Percentiles rank a stretch among this genome's conserved stretches.
Evolutionary conservation across 345 rosid species (phyloP).

Genomic region (Arabidopsis thaliana): DNA sequence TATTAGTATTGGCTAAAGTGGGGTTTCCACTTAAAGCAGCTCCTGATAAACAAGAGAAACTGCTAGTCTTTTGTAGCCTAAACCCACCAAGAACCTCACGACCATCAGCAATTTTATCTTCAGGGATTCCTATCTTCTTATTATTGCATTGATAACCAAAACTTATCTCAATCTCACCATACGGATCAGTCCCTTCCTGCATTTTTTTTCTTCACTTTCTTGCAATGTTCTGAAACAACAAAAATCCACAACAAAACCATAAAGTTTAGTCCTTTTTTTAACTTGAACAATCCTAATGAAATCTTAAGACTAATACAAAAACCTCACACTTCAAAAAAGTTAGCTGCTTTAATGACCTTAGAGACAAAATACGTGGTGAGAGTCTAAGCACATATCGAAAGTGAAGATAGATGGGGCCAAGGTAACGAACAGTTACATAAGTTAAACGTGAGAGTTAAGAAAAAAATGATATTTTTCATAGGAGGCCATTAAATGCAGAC

Average conservation of each 20-base stretch:
- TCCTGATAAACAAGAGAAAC: slow-evolving; percentile 95
- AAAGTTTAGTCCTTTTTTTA: background rate
- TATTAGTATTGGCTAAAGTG: slow-evolving; percentile 90
- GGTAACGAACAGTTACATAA: slow-evolving; percentile 27
- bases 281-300: background rate
- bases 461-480: background rate
- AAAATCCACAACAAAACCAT: slow-evolving; percentile 2
- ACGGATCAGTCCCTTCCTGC: slow-evolving; percentile 55
- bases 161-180: slow-evolving; percentile 83
- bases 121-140: slow-evolving; percentile 35
- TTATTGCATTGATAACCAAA: slow-evolving; percentile 88
- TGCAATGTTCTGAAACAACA: slow-evolving; percentile 34
- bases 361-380: slow-evolving; percentile 34
- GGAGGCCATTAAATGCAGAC: slow-evolving; percentile 34
- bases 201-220: slow-evolving; percentile 36
- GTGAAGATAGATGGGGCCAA: slow-evolving; percentile 31
- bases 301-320: slow-evolving; percentile 6
- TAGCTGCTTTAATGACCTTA: background rate
- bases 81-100: slow-evolving; percentile 49
- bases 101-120: slow-evolving; percentile 22
- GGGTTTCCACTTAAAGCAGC: slow-evolving; percentile 97
- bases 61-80: slow-evolving; percentile 61
- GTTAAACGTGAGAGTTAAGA: slow-evolving; percentile 17
- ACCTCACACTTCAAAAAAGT: background rate
- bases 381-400: slow-evolving; percentile 22